These are phyloP conservation scores for Pseudoturritis turrita DNA, from an alignment of 345 rosid genomes.

Conservation along the genomic window DNA sequence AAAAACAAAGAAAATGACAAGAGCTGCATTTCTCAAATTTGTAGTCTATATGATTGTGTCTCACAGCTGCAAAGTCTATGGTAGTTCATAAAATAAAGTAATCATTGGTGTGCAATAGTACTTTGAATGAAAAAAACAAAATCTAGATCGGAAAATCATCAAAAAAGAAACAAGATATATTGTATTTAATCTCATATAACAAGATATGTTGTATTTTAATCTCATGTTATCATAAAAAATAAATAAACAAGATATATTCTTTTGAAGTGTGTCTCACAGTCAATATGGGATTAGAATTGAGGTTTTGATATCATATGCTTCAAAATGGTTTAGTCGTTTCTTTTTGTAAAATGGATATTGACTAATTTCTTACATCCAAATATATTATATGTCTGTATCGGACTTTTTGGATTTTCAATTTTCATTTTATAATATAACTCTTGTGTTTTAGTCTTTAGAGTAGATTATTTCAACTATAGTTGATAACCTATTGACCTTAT, in stretches of 20 bases:
- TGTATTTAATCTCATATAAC: not conserved
- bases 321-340: not conserved
- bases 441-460: no score
- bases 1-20: conserved; percentile 8
- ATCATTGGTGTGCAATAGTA: conserved; percentile 20
- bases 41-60: conserved; percentile 15
- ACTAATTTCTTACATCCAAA: not conserved
- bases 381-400: not conserved
- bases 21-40: conserved; percentile 11
- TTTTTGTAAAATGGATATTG: not conserved
- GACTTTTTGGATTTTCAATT: not conserved
- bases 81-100: conserved; percentile 18
- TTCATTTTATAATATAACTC: not conserved
- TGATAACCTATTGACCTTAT: no score
- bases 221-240: not conserved
- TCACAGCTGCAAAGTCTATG: conserved; percentile 22
- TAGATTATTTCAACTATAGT: no score
- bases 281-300: not conserved
- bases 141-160: not conserved
- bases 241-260: not conserved
- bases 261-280: not conserved
- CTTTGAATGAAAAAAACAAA: not conserved
- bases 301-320: not conserved
- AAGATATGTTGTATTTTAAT: not conserved
- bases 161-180: not conserved